Evolutionary conservation across 1,139 yeast genomes (phyloP).

Genomic region (Suhomyces coccinellae): DNA sequence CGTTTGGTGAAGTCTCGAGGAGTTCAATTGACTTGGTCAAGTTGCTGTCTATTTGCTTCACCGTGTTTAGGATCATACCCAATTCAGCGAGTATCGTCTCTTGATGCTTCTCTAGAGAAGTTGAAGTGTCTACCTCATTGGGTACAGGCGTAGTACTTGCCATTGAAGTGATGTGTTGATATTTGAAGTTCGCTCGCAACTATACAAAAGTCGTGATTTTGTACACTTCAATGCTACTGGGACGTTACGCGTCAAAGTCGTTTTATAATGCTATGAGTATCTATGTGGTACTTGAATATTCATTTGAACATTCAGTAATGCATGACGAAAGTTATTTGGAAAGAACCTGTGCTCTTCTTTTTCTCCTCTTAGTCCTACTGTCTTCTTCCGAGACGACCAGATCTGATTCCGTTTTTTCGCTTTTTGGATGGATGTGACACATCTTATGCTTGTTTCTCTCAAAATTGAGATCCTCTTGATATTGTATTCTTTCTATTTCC

Average conservation of each 20-base stretch:
- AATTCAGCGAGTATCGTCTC: constrained; percentile 32
- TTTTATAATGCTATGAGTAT: neutral
- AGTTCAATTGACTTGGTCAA: constrained; percentile 22
- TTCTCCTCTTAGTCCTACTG: constrained; percentile 5
- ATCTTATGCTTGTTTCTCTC: constrained; percentile 16
- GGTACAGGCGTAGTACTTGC: neutral
- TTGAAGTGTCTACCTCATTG: neutral
- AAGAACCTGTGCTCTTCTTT: constrained; percentile 7
- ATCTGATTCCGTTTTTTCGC: neutral
- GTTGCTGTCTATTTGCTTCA: constrained; percentile 31
- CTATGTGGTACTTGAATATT: constrained; percentile 2
- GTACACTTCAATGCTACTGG: no score
- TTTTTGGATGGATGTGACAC: constrained; percentile 1
- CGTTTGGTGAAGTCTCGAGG: constrained; percentile 3
- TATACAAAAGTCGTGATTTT: neutral
- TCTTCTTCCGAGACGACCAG: neutral
- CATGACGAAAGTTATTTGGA: neutral
- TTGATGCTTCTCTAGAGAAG: constrained; percentile 17
- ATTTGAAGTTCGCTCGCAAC: neutral
- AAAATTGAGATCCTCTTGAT: constrained; percentile 14
- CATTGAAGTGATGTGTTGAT: neutral
- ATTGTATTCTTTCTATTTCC: constrained; percentile 15
- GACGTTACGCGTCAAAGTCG: neutral
- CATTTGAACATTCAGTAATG: neutral
- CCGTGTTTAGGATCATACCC: constrained; percentile 34